Evolutionary conservation across 768 basidiomycete genomes (phyloP).

Genomic region (Flagelloscypha sp.): DNA sequence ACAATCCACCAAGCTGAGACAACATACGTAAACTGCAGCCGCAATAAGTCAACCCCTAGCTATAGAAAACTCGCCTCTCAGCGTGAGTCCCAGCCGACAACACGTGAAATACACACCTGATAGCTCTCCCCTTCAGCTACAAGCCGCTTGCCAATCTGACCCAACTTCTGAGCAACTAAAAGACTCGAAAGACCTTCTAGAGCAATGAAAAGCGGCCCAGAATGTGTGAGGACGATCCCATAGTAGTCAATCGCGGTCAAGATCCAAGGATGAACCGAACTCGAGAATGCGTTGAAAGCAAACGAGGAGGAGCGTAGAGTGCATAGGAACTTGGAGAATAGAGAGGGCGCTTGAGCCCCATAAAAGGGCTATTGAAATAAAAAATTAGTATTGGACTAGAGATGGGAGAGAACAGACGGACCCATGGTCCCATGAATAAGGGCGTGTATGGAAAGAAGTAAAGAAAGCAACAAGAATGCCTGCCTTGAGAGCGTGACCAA

Average conservation of each 20-base stretch:
- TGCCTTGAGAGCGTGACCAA: slow-evolving; percentile 72
- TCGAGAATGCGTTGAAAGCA: slow-evolving; percentile 80
- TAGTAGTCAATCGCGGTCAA: slow-evolving; percentile 56
- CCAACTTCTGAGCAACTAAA: slow-evolving; percentile 73
- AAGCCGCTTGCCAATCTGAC: slow-evolving; percentile 66
- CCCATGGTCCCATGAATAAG: slow-evolving; percentile 78
- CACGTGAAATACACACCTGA: too few species aligned
- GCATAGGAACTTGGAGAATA: slow-evolving; percentile 78
- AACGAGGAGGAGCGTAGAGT: slow-evolving; percentile 78
- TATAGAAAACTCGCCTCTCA: too few species aligned
- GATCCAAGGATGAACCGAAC: slow-evolving; percentile 51
- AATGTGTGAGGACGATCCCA: slow-evolving; percentile 62
- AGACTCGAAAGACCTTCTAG: slow-evolving; percentile 82
- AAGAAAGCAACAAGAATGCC: slow-evolving; percentile 75
- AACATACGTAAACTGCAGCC: slow-evolving; percentile 73
- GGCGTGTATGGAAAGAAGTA: slow-evolving; percentile 67
- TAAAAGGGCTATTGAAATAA: too few species aligned
- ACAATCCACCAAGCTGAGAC: slow-evolving; percentile 84
- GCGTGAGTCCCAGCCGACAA: too few species aligned
- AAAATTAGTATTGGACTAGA: too few species aligned
- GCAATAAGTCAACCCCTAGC: slow-evolving; percentile 66
- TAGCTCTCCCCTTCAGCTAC: slow-evolving; percentile 67
- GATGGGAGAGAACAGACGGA: too few species aligned
- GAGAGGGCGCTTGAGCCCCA: slow-evolving; percentile 67
- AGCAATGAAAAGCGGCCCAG: slow-evolving; percentile 70